Evolutionary conservation across 148 eudicot genomes (phyloP).

Genomic region (Fallopia convolvulus): DNA sequence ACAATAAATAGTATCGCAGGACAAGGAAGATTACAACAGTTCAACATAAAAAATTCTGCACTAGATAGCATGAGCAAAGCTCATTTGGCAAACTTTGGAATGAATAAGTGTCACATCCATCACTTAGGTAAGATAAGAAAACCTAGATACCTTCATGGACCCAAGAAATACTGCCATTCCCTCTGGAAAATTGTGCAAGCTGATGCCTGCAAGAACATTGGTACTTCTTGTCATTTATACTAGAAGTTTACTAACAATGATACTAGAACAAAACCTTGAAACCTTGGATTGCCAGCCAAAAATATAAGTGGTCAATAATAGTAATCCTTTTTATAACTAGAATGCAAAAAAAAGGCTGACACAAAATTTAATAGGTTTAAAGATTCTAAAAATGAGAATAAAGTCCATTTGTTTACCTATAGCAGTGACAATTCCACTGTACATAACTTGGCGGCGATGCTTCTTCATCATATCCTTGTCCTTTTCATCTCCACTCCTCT

Average conservation of each 20-base stretch:
- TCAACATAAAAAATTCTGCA: background rate
- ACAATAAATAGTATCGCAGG: background rate
- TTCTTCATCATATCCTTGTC: slow-evolving; percentile 82
- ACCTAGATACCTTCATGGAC: slow-evolving; percentile 69
- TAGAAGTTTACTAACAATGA: background rate
- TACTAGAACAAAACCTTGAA: background rate
- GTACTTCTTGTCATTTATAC: slow-evolving; percentile 9
- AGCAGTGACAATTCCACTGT: slow-evolving; percentile 94
- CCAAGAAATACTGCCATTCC: slow-evolving; percentile 99
- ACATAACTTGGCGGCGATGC: slow-evolving; percentile 91
- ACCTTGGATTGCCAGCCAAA: background rate
- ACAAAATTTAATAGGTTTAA: background rate
- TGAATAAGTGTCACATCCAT: background rate
- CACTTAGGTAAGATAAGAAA: background rate
- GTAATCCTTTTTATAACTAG: background rate
- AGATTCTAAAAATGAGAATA: background rate
- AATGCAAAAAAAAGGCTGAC: background rate
- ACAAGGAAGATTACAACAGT: background rate
- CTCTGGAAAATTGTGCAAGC: slow-evolving; percentile 99
- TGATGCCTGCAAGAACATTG: slow-evolving; percentile 51
- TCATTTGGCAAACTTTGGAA: slow-evolving; percentile 4
- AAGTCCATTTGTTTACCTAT: slow-evolving; percentile 36
- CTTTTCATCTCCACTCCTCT: slow-evolving; percentile 45
- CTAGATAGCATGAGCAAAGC: slow-evolving; percentile 1
- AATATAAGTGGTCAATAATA: background rate